phyloP scores from a whole-genome alignment of 140 eudicot genomes.

The Cichorium intybus region DNA sequence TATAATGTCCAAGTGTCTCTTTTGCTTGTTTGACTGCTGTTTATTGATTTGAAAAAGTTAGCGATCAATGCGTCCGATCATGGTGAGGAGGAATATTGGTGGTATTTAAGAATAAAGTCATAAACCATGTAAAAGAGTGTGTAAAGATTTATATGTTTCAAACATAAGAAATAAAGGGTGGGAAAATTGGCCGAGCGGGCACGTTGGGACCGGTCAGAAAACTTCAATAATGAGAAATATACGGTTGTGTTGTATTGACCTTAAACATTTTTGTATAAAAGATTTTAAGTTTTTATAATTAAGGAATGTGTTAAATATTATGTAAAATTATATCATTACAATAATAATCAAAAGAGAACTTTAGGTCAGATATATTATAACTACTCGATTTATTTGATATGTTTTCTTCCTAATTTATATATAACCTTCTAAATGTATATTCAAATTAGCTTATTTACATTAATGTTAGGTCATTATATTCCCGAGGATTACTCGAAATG shows the following conservation, averaged over 20 bases:
- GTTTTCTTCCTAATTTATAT: background rate
- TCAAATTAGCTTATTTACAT: background rate
- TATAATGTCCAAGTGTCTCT: background rate
- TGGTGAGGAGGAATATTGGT: too few species aligned
- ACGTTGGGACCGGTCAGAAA: too few species aligned
- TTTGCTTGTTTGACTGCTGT: background rate
- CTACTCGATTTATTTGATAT: background rate
- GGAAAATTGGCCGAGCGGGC: too few species aligned
- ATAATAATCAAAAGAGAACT: background rate
- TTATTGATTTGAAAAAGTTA: background rate
- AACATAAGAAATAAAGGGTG: background rate
- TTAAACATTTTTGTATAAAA: background rate
- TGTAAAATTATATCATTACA: background rate
- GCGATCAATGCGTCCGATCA: too few species aligned
- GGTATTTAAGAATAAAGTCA: background rate
- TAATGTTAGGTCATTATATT: background rate
- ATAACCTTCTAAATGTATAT: background rate
- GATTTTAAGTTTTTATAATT: background rate
- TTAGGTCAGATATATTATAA: background rate
- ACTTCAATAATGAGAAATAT: too few species aligned
- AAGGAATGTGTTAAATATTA: background rate
- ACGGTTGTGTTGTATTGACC: background rate
- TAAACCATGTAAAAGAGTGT: background rate
- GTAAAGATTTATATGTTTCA: too few species aligned
- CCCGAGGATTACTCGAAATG: too few species aligned